phyloP scores from a whole-genome alignment of 257 asterid species.

The Lycium barbarum region DNA sequence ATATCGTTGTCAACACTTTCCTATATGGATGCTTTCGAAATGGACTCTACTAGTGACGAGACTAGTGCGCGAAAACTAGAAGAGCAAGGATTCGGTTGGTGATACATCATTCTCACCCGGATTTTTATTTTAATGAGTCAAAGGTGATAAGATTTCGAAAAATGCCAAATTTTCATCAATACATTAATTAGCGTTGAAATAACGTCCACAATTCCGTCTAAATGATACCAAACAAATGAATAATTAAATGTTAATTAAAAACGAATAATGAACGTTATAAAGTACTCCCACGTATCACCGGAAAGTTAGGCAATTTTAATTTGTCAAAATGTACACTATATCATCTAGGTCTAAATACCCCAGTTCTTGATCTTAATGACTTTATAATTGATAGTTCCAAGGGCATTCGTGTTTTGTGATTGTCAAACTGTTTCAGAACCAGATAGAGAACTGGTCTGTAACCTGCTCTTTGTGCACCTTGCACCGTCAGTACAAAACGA shows the following conservation, averaged over 20 bases:
- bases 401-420: no score
- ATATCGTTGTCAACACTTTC: no score
- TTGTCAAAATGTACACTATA: not conserved
- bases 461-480: no score
- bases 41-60: no score
- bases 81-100: slow-evolving; percentile 50
- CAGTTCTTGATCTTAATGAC: not conserved
- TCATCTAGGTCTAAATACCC: not conserved
- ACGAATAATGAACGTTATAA: not conserved
- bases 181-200: slow-evolving; percentile 28
- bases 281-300: slow-evolving; percentile 1
- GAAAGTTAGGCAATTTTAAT: not conserved
- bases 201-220: slow-evolving; percentile 21
- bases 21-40: no score
- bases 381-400: not conserved
- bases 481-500: no score
- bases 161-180: slow-evolving; percentile 39
- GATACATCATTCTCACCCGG: slow-evolving; percentile 49
- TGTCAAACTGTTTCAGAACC: no score
- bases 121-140: slow-evolving; percentile 28
- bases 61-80: not conserved
- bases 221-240: slow-evolving; percentile 19
- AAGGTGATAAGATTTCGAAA: not conserved
- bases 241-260: not conserved
- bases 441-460: no score